These are phyloP conservation scores for Cucumis hystrix DNA, from an alignment of 306 rosid genomes.

Conservation along the genomic window DNA sequence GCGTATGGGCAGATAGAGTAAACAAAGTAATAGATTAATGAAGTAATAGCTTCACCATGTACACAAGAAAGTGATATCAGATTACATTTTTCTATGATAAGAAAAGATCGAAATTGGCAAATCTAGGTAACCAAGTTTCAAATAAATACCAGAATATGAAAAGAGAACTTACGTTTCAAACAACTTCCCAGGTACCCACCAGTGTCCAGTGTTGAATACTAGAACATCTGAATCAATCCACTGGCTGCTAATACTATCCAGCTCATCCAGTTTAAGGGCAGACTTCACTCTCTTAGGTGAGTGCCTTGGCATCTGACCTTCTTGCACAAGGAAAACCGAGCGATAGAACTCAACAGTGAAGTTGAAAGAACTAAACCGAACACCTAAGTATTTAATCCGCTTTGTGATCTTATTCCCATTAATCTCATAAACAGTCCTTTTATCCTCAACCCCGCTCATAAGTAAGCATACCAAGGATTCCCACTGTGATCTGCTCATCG, in stretches of 20 bases:
- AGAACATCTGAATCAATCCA: conserved; percentile 79
- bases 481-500: conserved; percentile 92
- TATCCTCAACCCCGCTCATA: conserved; percentile 74
- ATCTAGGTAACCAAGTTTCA: neutral
- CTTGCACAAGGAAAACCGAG: conserved; percentile 72
- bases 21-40: neutral
- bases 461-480: conserved; percentile 76
- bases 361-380: conserved; percentile 59
- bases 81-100: neutral
- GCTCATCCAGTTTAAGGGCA: conserved; percentile 49
- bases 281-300: conserved; percentile 72
- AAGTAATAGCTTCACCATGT: neutral
- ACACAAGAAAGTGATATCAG: neutral
- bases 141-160: neutral
- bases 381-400: conserved; percentile 54
- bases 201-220: conserved; percentile 85
- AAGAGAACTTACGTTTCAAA: conserved; percentile 49
- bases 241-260: conserved; percentile 50
- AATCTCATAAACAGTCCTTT: conserved; percentile 59
- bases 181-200: conserved; percentile 93
- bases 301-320: conserved; percentile 39
- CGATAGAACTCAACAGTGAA: conserved; percentile 69
- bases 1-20: neutral
- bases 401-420: conserved; percentile 55
- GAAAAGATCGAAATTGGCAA: neutral